Evolutionary conservation across 2,329 filamentous ascomycete genomes (phyloP).

Genomic region (Didymella sp.): DNA sequence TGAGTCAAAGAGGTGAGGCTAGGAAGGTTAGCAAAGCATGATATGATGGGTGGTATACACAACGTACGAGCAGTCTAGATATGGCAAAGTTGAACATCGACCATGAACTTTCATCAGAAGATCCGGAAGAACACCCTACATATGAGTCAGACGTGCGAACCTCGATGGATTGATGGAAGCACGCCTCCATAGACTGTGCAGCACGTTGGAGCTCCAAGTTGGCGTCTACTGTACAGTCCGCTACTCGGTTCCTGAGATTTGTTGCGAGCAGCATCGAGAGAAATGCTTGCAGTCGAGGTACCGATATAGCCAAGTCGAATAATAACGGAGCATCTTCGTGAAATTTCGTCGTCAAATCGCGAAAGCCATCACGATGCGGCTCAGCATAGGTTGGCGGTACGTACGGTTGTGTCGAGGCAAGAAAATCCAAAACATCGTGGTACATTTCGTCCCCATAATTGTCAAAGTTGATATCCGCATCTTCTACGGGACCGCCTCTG

Average conservation of each 20-base stretch:
- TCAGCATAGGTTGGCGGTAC: background rate
- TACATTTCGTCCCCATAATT: constrained; percentile 1
- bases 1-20: constrained; percentile 5
- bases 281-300: background rate
- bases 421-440: constrained; percentile 1
- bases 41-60: no score
- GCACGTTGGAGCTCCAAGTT: background rate
- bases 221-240: background rate
- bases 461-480: background rate
- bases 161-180: background rate
- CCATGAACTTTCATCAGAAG: background rate
- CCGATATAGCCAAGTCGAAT: background rate
- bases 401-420: background rate
- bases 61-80: background rate
- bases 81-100: constrained; percentile 1
- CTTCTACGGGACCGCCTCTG: background rate
- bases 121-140: background rate
- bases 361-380: background rate
- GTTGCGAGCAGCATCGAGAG: background rate
- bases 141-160: background rate
- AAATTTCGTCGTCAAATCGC: background rate
- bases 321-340: background rate
- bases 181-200: background rate
- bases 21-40: background rate
- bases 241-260: background rate